phyloP scores from a whole-genome alignment of 2,329 filamentous ascomycete genomes.

The Polytolypa hystricis region DNA sequence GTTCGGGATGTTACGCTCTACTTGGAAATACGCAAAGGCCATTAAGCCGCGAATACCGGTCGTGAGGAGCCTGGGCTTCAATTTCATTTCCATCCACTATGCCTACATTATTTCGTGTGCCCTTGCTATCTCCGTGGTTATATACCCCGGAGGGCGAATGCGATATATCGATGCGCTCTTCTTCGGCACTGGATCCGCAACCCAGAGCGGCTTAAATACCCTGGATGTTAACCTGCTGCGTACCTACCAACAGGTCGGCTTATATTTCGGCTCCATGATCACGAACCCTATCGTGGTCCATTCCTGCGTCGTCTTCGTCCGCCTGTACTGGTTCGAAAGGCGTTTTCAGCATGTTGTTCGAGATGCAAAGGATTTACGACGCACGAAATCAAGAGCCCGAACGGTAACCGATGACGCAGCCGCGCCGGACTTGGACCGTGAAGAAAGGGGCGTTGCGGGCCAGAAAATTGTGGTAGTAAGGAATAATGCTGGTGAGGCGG shows the following conservation, averaged over 20 bases:
- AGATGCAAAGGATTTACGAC: conserved; percentile 57
- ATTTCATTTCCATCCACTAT: conserved; percentile 44
- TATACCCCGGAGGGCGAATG: conserved; percentile 57
- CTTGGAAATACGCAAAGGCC: no score
- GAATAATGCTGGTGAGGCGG: conserved; percentile 21
- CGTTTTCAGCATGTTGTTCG: conserved; percentile 75
- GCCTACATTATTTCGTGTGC: conserved; percentile 66
- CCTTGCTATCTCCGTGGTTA: conserved; percentile 63
- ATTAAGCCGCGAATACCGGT: conserved; percentile 27
- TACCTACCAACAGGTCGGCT: conserved; percentile 61
- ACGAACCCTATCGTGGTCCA: conserved; percentile 79
- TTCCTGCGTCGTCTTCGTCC: conserved; percentile 76
- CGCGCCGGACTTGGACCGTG: conserved; percentile 24
- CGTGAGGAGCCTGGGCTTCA: conserved; percentile 27
- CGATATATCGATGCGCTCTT: conserved; percentile 80
- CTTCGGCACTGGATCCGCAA: conserved; percentile 74
- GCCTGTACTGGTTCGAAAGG: conserved; percentile 97
- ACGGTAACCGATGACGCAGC: conserved; percentile 34
- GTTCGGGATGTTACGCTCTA: no score
- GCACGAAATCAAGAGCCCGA: conserved; percentile 50
- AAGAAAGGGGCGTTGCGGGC: conserved; percentile 28
- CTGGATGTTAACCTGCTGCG: conserved; percentile 53
- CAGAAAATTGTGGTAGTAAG: conserved; percentile 30
- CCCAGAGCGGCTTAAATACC: conserved; percentile 88
- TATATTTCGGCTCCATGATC: conserved; percentile 61